Evolutionary conservation across 2,329 filamentous ascomycete species (phyloP), one percentile per base, ranked within the genome.

Genomic region (Phialophora verrucosa): DNA sequence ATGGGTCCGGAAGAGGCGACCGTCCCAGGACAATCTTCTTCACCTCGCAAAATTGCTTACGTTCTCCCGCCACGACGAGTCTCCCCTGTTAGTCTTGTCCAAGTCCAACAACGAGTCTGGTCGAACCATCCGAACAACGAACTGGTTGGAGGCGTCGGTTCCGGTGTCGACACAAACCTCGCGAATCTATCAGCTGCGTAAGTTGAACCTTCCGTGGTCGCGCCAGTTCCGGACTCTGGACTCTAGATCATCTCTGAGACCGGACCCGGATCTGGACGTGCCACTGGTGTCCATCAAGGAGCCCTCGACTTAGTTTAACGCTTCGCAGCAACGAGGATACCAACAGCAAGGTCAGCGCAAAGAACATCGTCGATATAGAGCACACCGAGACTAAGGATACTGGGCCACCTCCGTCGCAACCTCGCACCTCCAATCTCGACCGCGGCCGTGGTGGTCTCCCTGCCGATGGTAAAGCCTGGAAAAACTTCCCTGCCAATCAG

Each of bases 111-210:
- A 14, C 42, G 51, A 55, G 11, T 35, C 7, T 67, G 65, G 65
- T 42, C 51, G 3, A 12, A 60, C 2, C 65, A 65, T 38, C 66
- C 66, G 27, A 68, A 61, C 29, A 63, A 63, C 35, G 50, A 62
- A 44, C 49, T 63, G 49, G 17, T 35, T 49, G 59, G 47, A 20
- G 49, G 51, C 32, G 53, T 42, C 31, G 62, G 65, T 53, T 44
- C 56, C 14, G 31, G 47, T 25, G 49, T 49, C 31, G 58, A 59
- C 55, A 27, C 62, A 2, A 59, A 44, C 25, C 49, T 25, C 53
- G 59, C 54, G 49, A 54, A 62, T 20, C 57, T 51, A 10, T 44
- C 61, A 17, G 38, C 32, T 29, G 2, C 31, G 64, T 67, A 64
- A 66, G 67, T 67, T 51, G 14, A 27, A 14, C 25, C 31, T n/a